Conservation (phyloP, 2,329 filamentous ascomycete species). For the Nothopassalora personata region DNA sequence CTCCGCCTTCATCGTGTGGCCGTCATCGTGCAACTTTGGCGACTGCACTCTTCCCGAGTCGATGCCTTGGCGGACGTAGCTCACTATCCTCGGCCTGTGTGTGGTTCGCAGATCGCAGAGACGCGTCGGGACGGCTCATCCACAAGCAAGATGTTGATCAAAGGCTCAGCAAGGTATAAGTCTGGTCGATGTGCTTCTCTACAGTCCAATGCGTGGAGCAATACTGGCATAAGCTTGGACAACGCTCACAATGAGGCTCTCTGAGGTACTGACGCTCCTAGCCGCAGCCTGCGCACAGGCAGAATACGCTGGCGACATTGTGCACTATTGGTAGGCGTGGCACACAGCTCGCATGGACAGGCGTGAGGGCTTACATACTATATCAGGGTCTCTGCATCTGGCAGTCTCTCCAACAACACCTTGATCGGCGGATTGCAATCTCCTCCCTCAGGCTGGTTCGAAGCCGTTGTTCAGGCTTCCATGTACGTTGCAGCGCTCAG, state of each 20-base stretch:
- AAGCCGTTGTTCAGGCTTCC: slow-evolving; percentile 26
- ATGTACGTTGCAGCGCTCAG: slow-evolving; percentile 26
- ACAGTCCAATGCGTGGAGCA: neutral
- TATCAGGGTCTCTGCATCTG: neutral
- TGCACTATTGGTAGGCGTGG: slow-evolving; percentile 18
- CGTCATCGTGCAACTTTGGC: neutral
- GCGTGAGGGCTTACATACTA: neutral
- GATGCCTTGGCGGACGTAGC: neutral
- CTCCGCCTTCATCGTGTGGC: neutral
- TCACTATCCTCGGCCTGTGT: neutral
- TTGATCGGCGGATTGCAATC: slow-evolving; percentile 26
- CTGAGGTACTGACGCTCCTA: slow-evolving; percentile 7
- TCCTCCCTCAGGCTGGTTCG: slow-evolving; percentile 28
- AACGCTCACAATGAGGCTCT: neutral
- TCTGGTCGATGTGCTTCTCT: neutral
- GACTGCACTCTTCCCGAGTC: neutral
- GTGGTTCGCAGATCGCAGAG: neutral
- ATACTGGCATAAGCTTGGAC: neutral
- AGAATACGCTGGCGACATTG: slow-evolving; percentile 10
- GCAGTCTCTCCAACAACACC: slow-evolving; percentile 23
- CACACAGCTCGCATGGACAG: neutral
- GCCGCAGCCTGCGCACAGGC: slow-evolving; percentile 3
- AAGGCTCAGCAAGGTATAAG: neutral
- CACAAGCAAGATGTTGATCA: neutral
- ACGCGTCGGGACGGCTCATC: neutral